Conservation (phyloP, 2,329 filamentous ascomycete genomes). For the Colletotrichum chlorophyti region DNA sequence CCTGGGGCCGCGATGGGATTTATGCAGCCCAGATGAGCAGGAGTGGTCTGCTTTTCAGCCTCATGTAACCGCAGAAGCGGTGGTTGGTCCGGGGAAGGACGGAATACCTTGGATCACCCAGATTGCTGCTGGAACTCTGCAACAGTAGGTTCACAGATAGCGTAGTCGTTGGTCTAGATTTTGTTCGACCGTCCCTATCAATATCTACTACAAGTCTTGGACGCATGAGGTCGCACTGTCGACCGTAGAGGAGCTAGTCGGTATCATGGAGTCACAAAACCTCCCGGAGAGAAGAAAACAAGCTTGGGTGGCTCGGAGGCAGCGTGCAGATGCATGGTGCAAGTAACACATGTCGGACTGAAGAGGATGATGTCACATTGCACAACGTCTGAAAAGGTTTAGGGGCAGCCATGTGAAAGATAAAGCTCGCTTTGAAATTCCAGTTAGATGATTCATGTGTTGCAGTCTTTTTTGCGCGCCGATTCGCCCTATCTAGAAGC, state of each 20-base stretch:
- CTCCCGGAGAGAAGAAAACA: too few relatives aligned
- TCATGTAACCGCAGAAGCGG: not conserved
- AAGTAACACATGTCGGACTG: not conserved
- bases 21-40: not conserved
- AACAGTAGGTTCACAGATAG: not conserved
- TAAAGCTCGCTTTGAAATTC: conserved; percentile 19
- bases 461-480: conserved; percentile 47
- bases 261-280: too few relatives aligned
- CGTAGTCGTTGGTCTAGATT: conserved; percentile 7
- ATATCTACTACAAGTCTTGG: conserved; percentile 1
- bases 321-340: not conserved
- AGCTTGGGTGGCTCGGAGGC: not conserved
- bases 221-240: not conserved
- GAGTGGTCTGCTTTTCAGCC: not conserved
- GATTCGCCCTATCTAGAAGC: conserved; percentile 48
- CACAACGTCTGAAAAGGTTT: not conserved
- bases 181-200: not conserved
- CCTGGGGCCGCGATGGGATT: not conserved
- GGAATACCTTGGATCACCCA: not conserved
- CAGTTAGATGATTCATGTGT: conserved; percentile 27
- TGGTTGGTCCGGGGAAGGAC: conserved; percentile 2
- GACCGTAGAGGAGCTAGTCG: conserved; percentile 10
- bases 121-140: not conserved
- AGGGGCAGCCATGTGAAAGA: not conserved
- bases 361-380: conserved; percentile 7